phyloP scores from a whole-genome alignment of 2,329 filamentous ascomycete species.

The Chaetomiaceae sp. region DNA sequence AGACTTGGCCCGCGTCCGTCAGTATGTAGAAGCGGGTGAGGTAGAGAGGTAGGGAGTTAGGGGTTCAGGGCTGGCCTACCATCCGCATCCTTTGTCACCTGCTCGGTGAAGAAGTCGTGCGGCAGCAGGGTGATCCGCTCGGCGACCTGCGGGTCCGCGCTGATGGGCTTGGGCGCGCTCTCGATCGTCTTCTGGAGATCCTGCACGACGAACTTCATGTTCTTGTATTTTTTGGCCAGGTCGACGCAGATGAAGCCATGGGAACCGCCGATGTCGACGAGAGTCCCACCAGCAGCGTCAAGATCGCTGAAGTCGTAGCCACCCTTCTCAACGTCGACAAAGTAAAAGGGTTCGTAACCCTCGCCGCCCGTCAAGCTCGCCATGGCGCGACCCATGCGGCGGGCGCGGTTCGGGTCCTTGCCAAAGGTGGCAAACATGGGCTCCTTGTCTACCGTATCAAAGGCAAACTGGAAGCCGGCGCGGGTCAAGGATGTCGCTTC shows the following conservation, averaged over 20 bases:
- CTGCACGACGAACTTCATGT: slow-evolving; percentile 53
- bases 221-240: slow-evolving; percentile 46
- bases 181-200: slow-evolving; percentile 48
- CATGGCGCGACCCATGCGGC: slow-evolving; percentile 54
- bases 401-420: slow-evolving; percentile 44
- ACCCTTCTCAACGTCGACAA: slow-evolving; percentile 39
- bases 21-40: no score
- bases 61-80: no score
- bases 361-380: slow-evolving; percentile 50
- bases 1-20: slow-evolving; percentile 35
- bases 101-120: slow-evolving; percentile 57
- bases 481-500: slow-evolving; percentile 45
- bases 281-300: slow-evolving; percentile 40
- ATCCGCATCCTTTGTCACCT: slow-evolving; percentile 50
- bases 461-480: slow-evolving; percentile 50
- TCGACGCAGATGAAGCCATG: slow-evolving; percentile 55
- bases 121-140: slow-evolving; percentile 40
- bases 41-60: no score
- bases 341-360: slow-evolving; percentile 50
- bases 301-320: slow-evolving; percentile 51
- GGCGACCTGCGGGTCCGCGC: slow-evolving; percentile 36
- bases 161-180: slow-evolving; percentile 42
- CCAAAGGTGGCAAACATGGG: slow-evolving; percentile 52
- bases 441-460: slow-evolving; percentile 46
- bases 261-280: slow-evolving; percentile 58